Evolutionary conservation across 148 eudicot genomes (phyloP).

Genomic region (Rheum nobile): DNA sequence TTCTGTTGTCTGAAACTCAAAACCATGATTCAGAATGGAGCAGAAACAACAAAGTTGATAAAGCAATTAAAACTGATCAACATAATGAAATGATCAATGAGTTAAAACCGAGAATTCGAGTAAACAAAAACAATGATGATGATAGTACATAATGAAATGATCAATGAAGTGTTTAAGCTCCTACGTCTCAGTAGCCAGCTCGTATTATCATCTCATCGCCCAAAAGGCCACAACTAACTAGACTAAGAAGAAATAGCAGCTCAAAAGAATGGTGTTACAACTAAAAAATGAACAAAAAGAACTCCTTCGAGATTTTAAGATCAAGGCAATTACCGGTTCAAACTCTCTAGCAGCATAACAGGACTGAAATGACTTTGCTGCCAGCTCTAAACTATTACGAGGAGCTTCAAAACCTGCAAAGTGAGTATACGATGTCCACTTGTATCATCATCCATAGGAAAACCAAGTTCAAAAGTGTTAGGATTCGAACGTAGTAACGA

Average conservation of each 20-base stretch:
- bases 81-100: too few species aligned
- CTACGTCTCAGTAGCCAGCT: neutral
- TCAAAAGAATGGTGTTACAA: neutral
- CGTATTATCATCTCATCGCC: neutral
- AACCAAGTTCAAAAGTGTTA: neutral
- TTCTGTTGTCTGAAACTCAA: too few species aligned
- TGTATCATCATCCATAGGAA: neutral
- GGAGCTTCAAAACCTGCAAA: conserved; percentile 49
- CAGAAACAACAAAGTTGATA: too few species aligned
- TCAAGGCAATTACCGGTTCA: conserved; percentile 34
- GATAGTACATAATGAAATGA: too few species aligned
- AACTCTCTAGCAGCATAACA: conserved; percentile 26
- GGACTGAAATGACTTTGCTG: conserved; percentile 31
- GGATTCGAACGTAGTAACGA: too few species aligned
- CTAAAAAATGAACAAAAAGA: neutral
- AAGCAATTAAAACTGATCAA: too few species aligned
- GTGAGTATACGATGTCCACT: neutral
- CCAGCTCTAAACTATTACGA: conserved; percentile 64
- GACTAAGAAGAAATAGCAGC: neutral
- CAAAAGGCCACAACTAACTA: neutral
- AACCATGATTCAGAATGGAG: too few species aligned
- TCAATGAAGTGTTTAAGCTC: too few species aligned
- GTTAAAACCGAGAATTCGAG: too few species aligned
- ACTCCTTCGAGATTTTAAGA: neutral
- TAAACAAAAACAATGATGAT: too few species aligned